Conservation (phyloP, 2,329 filamentous ascomycete species). For the Microsporum ferrugineum region DNA sequence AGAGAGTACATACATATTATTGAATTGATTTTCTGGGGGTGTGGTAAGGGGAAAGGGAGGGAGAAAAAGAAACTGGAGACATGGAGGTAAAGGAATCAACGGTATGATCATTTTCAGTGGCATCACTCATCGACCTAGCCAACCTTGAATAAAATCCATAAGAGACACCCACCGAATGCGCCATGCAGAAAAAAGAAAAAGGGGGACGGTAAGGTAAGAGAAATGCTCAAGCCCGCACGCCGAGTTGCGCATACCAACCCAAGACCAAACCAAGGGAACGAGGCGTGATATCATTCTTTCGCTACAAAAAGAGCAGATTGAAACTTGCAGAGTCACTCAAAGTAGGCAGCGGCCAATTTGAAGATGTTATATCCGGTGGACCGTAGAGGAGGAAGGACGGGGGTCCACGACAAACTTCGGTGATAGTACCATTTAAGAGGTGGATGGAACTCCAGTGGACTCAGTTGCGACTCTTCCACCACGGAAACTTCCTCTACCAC, state of each 20-base stretch:
- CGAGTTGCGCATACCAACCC: slow-evolving; percentile 1
- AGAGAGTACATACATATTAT: slow-evolving; percentile 3
- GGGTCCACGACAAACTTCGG: not conserved
- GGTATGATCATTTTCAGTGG: slow-evolving; percentile 4
- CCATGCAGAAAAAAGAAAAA: slow-evolving; percentile 5
- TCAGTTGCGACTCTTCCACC: slow-evolving; percentile 29
- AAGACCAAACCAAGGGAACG: slow-evolving; percentile 2
- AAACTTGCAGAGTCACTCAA: not conserved
- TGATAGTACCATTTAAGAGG: slow-evolving; percentile 5
- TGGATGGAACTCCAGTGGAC: slow-evolving; percentile 28
- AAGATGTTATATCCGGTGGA: not conserved
- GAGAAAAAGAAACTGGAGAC: not conserved
- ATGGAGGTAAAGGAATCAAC: not conserved
- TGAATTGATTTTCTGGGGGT: not conserved
- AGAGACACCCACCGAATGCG: slow-evolving; percentile 4
- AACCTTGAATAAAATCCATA: slow-evolving; percentile 5
- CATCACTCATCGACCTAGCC: slow-evolving; percentile 1
- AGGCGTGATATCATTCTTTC: slow-evolving; percentile 1
- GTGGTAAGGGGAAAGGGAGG: not conserved
- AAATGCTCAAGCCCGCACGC: not conserved
- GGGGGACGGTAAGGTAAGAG: not conserved
- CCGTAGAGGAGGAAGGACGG: not conserved
- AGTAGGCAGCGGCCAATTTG: not conserved
- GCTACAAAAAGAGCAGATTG: slow-evolving; percentile 1
- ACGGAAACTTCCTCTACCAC: slow-evolving; percentile 36